Evolutionary conservation across 2,329 filamentous ascomycete species (phyloP).

Genomic region (Phoma sp.): DNA sequence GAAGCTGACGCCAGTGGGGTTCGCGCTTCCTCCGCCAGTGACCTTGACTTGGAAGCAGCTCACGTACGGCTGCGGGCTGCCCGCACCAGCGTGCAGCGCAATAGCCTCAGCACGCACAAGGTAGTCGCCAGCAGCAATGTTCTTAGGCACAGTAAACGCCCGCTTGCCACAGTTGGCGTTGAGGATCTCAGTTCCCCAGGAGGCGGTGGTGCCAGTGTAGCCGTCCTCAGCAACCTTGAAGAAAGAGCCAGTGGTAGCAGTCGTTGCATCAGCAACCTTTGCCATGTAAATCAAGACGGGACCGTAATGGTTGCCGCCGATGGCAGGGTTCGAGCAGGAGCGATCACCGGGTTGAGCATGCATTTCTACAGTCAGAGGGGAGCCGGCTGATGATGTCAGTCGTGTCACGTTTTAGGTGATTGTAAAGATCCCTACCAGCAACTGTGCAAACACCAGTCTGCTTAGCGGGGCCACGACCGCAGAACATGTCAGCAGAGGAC

Average conservation of each 20-base stretch:
- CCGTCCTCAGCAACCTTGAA: constrained; percentile 51
- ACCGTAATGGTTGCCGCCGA: constrained; percentile 50
- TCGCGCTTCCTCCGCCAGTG: constrained; percentile 44
- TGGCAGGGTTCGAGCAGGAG: constrained; percentile 42
- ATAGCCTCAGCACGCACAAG: constrained; percentile 46
- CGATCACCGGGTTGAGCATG: constrained; percentile 46
- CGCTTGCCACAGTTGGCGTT: constrained; percentile 50
- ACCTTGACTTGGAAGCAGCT: constrained; percentile 50
- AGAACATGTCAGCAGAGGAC: constrained; percentile 46
- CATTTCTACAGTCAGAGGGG: constrained; percentile 47
- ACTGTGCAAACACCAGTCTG: constrained; percentile 43
- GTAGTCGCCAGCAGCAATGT: constrained; percentile 42
- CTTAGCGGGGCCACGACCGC: constrained; percentile 40
- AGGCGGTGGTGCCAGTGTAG: constrained; percentile 45
- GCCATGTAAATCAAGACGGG: constrained; percentile 50
- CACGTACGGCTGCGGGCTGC: constrained; percentile 45
- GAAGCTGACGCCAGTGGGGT: constrained; percentile 43
- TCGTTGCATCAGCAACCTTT: constrained; percentile 47
- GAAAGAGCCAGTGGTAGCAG: constrained; percentile 40
- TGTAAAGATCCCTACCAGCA: constrained; percentile 43
- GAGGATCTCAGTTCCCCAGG: constrained; percentile 49
- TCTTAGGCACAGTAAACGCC: constrained; percentile 46
- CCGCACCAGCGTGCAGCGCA: constrained; percentile 44
- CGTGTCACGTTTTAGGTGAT: too few species aligned
- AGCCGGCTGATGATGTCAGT: constrained; percentile 38